Percentiles rank a stretch among this genome's conserved stretches.
These are phyloP conservation scores for Ampelocalamus luodianensis DNA, from an alignment of 176 grass and related monocot genomes.

Conservation along the genomic window DNA sequence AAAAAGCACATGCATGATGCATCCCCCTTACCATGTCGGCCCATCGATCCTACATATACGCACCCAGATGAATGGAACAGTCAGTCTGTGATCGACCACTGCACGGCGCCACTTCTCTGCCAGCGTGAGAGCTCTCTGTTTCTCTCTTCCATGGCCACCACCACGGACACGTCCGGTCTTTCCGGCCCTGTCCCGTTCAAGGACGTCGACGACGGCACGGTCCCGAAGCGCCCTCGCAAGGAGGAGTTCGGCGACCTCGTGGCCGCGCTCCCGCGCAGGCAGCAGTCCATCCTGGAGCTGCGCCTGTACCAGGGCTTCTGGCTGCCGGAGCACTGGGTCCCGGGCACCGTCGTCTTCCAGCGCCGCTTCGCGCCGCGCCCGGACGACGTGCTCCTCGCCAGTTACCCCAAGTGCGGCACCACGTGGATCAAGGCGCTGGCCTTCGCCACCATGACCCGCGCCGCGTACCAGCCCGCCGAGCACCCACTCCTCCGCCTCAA, in stretches of 20 bases:
- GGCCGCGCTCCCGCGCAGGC: conserved; percentile 23
- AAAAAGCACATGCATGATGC: no score
- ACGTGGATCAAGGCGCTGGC: conserved; percentile 42
- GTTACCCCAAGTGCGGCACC: conserved; percentile 57
- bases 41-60: neutral
- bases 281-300: neutral
- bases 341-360: conserved; percentile 17
- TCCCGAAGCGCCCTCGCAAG: neutral
- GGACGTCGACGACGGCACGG: conserved; percentile 27
- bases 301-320: conserved; percentile 36
- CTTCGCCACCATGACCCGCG: conserved; percentile 39
- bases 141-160: neutral
- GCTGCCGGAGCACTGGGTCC: conserved; percentile 28
- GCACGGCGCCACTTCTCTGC: neutral
- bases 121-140: neutral
- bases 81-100: neutral
- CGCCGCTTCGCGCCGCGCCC: conserved; percentile 35
- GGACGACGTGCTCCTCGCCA: conserved; percentile 49
- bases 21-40: no score
- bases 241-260: conserved; percentile 43
- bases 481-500: conserved; percentile 59
- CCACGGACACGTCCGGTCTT: neutral
- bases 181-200: conserved; percentile 48
- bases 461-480: neutral
- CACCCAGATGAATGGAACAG: neutral